phyloP scores from a whole-genome alignment of 2,329 filamentous ascomycete genomes.

The Neocatenulostroma microsporum region DNA sequence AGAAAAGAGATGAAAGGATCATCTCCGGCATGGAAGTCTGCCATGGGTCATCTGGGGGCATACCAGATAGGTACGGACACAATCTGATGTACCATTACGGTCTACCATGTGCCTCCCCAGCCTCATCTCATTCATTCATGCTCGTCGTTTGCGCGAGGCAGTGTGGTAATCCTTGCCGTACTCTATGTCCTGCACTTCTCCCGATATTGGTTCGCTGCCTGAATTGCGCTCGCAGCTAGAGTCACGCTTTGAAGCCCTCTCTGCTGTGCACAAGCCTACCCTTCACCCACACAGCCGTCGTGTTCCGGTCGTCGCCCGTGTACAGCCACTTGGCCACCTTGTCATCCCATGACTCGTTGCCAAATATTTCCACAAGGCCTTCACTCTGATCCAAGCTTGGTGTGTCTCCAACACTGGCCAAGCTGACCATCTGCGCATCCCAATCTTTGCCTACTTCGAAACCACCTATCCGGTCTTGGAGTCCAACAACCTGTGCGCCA shows the following conservation, averaged over 20 bases:
- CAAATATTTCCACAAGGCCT: slow-evolving; percentile 79
- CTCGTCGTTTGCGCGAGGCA: neutral
- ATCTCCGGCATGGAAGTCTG: too few relatives aligned
- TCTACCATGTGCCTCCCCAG: too few relatives aligned
- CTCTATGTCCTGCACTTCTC: neutral
- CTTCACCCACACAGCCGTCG: slow-evolving; percentile 78
- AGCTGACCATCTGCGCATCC: slow-evolving; percentile 76
- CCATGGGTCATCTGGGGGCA: too few relatives aligned
- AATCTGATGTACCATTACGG: too few relatives aligned
- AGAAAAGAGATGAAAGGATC: too few relatives aligned
- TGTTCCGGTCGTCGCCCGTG: slow-evolving; percentile 87
- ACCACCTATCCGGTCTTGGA: slow-evolving; percentile 63
- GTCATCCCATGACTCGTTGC: slow-evolving; percentile 83
- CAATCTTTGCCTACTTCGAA: slow-evolving; percentile 84
- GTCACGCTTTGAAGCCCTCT: slow-evolving; percentile 12
- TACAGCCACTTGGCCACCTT: slow-evolving; percentile 90
- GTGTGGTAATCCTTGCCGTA: neutral
- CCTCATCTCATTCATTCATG: too few relatives aligned
- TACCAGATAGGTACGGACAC: too few relatives aligned
- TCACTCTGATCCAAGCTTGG: slow-evolving; percentile 29
- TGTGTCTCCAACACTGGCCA: slow-evolving; percentile 38
- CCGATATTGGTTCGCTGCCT: neutral
- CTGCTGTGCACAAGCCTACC: slow-evolving; percentile 68
- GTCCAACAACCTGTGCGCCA: slow-evolving; percentile 71
- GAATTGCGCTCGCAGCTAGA: too few relatives aligned